These are phyloP conservation scores for Cytidiella melzeri DNA, from an alignment of 768 basidiomycete species.

Conservation along the genomic window DNA sequence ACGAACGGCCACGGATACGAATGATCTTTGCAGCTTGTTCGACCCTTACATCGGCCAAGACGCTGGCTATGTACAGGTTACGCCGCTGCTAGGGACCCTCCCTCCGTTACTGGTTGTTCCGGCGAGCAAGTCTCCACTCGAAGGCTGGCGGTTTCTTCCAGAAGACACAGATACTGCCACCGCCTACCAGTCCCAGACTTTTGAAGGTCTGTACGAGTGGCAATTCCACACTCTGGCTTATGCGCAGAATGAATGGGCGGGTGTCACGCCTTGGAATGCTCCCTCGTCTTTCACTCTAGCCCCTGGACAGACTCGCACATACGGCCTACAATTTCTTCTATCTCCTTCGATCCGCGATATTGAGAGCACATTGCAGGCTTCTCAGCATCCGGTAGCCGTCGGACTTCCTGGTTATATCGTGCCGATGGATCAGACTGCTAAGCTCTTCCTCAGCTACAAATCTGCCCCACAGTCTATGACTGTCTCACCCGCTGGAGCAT, in stretches of 20 bases:
- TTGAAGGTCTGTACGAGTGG: slow-evolving; percentile 56
- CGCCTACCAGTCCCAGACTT: slow-evolving; percentile 53
- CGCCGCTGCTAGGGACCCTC: slow-evolving; percentile 48
- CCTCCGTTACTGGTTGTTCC: slow-evolving; percentile 46
- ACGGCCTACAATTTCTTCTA: slow-evolving; percentile 47
- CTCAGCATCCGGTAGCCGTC: slow-evolving; percentile 41
- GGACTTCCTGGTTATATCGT: slow-evolving; percentile 50
- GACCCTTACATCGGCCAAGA: slow-evolving; percentile 55
- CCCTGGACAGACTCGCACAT: slow-evolving; percentile 43
- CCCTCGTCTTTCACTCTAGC: slow-evolving; percentile 42
- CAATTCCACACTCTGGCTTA: slow-evolving; percentile 53
- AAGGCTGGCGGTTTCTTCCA: slow-evolving; percentile 53
- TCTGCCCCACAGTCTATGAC: slow-evolving; percentile 36
- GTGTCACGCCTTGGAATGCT: slow-evolving; percentile 48
- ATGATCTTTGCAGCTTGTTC: slow-evolving; percentile 45
- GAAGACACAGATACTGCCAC: slow-evolving; percentile 40
- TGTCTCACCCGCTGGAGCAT: slow-evolving; percentile 40
- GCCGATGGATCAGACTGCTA: slow-evolving; percentile 40
- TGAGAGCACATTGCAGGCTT: slow-evolving; percentile 36
- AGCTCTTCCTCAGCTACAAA: slow-evolving; percentile 44
- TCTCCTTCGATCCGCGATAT: slow-evolving; percentile 45
- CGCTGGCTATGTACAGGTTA: slow-evolving; percentile 45
- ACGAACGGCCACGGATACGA: slow-evolving; percentile 45
- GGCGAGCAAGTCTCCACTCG: slow-evolving; percentile 38
- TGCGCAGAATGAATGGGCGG: slow-evolving; percentile 48